phyloP scores from a whole-genome alignment of 495 filamentous ascomycete species.

The Apiosordaria backusii region DNA sequence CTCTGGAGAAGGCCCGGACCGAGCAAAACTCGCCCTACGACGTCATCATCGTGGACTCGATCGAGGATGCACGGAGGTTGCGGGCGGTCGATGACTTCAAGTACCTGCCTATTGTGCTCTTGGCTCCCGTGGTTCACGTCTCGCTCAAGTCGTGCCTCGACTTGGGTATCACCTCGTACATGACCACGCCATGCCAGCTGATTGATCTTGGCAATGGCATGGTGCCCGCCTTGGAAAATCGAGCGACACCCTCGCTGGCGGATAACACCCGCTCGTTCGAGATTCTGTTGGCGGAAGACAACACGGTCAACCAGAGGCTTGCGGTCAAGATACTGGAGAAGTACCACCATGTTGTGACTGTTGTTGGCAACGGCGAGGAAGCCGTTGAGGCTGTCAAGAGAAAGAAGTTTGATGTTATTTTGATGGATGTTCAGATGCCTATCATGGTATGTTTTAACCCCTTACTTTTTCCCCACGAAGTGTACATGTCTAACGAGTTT shows the following conservation, averaged over 20 bases:
- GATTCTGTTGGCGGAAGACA: conserved; percentile 95
- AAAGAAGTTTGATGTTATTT: conserved; percentile 89
- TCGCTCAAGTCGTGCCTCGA: conserved; percentile 93
- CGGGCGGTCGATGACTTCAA: conserved; percentile 92
- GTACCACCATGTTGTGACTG: conserved; percentile 94
- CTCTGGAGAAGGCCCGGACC: conserved; percentile 41
- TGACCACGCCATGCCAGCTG: conserved; percentile 94
- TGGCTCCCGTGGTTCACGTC: conserved; percentile 87
- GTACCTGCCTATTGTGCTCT: conserved; percentile 92
- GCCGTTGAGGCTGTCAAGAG: conserved; percentile 85
- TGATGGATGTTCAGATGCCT: conserved; percentile 99
- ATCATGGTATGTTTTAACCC: conserved; percentile 66
- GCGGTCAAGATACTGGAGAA: conserved; percentile 98
- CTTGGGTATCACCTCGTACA: conserved; percentile 94
- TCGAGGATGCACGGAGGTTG: conserved; percentile 80
- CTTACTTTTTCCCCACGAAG: conserved; percentile 12
- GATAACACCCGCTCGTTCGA: conserved; percentile 96
- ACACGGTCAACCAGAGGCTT: conserved; percentile 93
- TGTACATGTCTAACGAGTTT: conserved; percentile 28
- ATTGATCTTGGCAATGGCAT: conserved; percentile 98
- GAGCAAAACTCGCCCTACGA: conserved; percentile 72
- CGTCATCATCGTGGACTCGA: conserved; percentile 94
- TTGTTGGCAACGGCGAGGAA: conserved; percentile 92
- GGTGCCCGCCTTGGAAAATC: conserved; percentile 93
- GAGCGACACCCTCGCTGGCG: conserved; percentile 84